phyloP scores from a whole-genome alignment of 768 basidiomycete species.

The Xerocomellus amylosporus region DNA sequence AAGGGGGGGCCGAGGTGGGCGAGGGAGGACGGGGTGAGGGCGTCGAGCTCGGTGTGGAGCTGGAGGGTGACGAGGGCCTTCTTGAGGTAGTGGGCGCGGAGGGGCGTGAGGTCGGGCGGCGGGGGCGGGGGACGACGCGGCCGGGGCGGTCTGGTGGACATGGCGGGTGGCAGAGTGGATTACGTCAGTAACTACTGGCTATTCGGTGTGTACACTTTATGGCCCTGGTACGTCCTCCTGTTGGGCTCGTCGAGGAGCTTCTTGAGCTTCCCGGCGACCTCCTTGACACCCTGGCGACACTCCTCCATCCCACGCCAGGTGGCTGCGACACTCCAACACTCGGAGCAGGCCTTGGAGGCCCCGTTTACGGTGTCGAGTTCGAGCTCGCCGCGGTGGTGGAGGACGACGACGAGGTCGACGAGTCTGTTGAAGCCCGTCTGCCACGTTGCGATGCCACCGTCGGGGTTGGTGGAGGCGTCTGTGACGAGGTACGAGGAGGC shows the following conservation, averaged over 20 bases:
- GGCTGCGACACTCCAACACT: slow-evolving; percentile 74
- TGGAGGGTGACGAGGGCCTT: slow-evolving; percentile 90
- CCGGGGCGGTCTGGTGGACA: slow-evolving; percentile 7
- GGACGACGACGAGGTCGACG: slow-evolving; percentile 69
- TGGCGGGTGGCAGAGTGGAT: slow-evolving; percentile 1
- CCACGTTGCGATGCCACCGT: slow-evolving; percentile 60
- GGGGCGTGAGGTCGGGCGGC: slow-evolving; percentile 57
- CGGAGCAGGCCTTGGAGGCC: slow-evolving; percentile 61
- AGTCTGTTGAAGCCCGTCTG: slow-evolving; percentile 62
- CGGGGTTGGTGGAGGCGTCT: slow-evolving; percentile 62
- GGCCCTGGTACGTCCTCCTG: slow-evolving; percentile 31
- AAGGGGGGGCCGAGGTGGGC: slow-evolving; percentile 91
- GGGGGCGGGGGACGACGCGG: slow-evolving; percentile 4
- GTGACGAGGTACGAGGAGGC: slow-evolving; percentile 79
- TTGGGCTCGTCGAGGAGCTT: slow-evolving; percentile 38
- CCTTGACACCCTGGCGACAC: slow-evolving; percentile 58
- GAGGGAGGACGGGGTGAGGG: slow-evolving; percentile 65
- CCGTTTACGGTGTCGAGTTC: slow-evolving; percentile 75
- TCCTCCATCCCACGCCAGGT: slow-evolving; percentile 68
- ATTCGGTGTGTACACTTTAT: slow-evolving; percentile 33
- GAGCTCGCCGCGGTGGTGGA: slow-evolving; percentile 64
- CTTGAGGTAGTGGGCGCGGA: slow-evolving; percentile 97
- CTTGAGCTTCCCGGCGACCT: slow-evolving; percentile 60
- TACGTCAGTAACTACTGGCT: slow-evolving; percentile 17
- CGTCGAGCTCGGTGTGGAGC: slow-evolving; percentile 73